These are phyloP conservation scores for Botrytis hyacinthi DNA, from an alignment of 2,329 filamentous ascomycete genomes.

Conservation along the genomic window DNA sequence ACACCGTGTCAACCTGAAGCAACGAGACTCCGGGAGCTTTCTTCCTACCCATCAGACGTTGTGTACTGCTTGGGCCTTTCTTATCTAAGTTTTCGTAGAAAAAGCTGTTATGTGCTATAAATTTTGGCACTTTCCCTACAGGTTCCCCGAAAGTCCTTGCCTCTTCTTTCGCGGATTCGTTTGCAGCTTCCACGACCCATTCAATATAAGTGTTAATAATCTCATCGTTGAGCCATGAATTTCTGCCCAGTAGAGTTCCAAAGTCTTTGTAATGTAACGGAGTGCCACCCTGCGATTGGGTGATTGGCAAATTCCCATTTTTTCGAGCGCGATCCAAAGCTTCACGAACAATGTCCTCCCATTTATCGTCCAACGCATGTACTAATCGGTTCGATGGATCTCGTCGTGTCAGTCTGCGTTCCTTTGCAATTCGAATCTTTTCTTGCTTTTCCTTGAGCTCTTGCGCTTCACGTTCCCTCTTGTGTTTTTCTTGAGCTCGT, in stretches of 20 bases:
- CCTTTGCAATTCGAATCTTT: constrained; percentile 28
- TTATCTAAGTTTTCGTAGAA: constrained; percentile 58
- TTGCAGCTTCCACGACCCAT: constrained; percentile 58
- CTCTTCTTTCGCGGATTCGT: constrained; percentile 51
- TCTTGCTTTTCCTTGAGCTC: constrained; percentile 25
- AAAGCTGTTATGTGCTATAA: constrained; percentile 62
- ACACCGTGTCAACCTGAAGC: constrained; percentile 62
- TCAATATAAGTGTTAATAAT: constrained; percentile 66
- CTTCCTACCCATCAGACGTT: constrained; percentile 56
- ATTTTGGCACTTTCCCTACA: constrained; percentile 55
- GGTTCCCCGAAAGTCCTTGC: constrained; percentile 27
- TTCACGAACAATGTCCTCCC: constrained; percentile 41
- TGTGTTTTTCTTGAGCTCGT: constrained; percentile 11
- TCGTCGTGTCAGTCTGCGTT: constrained; percentile 32
- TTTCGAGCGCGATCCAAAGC: constrained; percentile 33
- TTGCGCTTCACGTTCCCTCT: constrained; percentile 8
- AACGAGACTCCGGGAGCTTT: constrained; percentile 61
- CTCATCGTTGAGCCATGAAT: constrained; percentile 73
- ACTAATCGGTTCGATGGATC: constrained; percentile 31
- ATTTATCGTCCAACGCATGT: constrained; percentile 40
- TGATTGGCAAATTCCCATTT: constrained; percentile 40
- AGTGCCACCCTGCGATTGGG: constrained; percentile 49
- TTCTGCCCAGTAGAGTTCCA: constrained; percentile 54
- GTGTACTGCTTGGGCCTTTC: constrained; percentile 48
- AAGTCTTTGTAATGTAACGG: constrained; percentile 60